These are phyloP conservation scores for Pascua sp. DNA, from an alignment of 1,284 basidiomycete genomes.

Conservation along the genomic window DNA sequence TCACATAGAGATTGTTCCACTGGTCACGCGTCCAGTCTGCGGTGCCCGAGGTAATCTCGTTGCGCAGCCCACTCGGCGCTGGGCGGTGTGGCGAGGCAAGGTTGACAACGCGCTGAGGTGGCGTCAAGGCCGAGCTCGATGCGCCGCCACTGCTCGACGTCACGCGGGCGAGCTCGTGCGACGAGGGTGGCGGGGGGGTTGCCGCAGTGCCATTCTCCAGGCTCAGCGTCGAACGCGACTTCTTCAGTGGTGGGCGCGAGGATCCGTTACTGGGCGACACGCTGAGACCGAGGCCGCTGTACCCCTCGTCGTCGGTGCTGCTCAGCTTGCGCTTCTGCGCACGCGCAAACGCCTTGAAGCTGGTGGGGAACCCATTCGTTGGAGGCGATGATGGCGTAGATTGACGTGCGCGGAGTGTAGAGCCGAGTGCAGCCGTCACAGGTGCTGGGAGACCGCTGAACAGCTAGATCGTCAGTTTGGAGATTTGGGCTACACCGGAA, in stretches of 20 bases:
- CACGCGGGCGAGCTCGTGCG: slow-evolving; percentile 7
- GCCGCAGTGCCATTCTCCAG: background rate
- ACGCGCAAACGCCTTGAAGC: slow-evolving; percentile 17
- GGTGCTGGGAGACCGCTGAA: slow-evolving; percentile 36
- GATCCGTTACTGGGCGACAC: slow-evolving; percentile 1
- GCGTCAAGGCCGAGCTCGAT: slow-evolving; percentile 2
- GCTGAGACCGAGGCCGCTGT: slow-evolving; percentile 26
- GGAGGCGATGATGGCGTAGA: background rate
- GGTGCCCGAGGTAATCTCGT: slow-evolving; percentile 19
- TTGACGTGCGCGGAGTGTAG: background rate
- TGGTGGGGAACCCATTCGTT: slow-evolving; percentile 5
- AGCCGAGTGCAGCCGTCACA: slow-evolving; percentile 25
- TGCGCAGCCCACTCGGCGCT: slow-evolving; percentile 12
- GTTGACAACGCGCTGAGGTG: background rate
- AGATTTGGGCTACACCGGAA: background rate
- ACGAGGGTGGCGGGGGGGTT: background rate
- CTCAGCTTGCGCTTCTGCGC: slow-evolving; percentile 16
- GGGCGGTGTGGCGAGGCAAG: slow-evolving; percentile 10
- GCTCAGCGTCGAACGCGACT: slow-evolving; percentile 7
- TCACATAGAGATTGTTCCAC: slow-evolving; percentile 6
- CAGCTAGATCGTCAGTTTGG: slow-evolving; percentile 19
- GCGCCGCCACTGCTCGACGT: slow-evolving; percentile 1
- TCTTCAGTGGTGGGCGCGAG: slow-evolving; percentile 12
- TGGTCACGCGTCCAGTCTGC: slow-evolving; percentile 20
- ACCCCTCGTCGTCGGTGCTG: slow-evolving; percentile 1